phyloP scores from a whole-genome alignment of 1,284 basidiomycete species.

The Boletus semigastroideus region DNA sequence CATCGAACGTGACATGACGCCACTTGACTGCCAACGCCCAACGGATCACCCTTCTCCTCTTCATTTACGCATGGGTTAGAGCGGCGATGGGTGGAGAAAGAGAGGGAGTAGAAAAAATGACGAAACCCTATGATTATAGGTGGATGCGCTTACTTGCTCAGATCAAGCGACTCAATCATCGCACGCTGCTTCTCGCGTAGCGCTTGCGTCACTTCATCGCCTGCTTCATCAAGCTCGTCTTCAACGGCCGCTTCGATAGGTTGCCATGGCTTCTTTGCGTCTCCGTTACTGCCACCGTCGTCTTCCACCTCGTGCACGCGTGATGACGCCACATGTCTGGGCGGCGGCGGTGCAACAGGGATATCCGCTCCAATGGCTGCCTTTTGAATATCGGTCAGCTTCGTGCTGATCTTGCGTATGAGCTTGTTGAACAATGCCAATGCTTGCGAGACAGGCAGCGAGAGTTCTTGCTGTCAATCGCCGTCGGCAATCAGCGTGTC shows the following conservation, averaged over 20 bases:
- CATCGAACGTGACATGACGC: too few relatives aligned
- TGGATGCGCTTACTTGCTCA: conserved; percentile 71
- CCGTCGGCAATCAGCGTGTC: conserved; percentile 9
- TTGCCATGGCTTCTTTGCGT: conserved; percentile 39
- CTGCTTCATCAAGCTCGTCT: conserved; percentile 74
- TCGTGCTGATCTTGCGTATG: conserved; percentile 81
- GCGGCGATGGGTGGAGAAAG: conserved; percentile 11
- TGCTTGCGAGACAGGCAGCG: conserved; percentile 82
- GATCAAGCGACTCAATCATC: conserved; percentile 82
- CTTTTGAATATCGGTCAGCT: conserved; percentile 81
- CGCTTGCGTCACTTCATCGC: conserved; percentile 50
- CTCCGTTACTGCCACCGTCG: conserved; percentile 21
- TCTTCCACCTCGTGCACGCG: conserved; percentile 6
- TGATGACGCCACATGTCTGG: conserved; percentile 1
- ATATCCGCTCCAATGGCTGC: conserved; percentile 65
- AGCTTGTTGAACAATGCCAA: conserved; percentile 93
- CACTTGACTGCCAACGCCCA: too few relatives aligned
- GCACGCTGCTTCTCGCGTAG: conserved; percentile 73
- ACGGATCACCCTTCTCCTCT: not conserved
- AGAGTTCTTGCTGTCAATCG: conserved; percentile 63
- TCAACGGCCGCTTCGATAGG: conserved; percentile 55
- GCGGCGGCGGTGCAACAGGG: conserved; percentile 34
- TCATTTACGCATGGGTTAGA: conserved; percentile 2
- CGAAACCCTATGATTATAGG: not conserved
- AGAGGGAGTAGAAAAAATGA: not conserved